Evolutionary conservation across 2,329 filamentous ascomycete species (phyloP).

Genomic region (Stemphylium lycopersici): DNA sequence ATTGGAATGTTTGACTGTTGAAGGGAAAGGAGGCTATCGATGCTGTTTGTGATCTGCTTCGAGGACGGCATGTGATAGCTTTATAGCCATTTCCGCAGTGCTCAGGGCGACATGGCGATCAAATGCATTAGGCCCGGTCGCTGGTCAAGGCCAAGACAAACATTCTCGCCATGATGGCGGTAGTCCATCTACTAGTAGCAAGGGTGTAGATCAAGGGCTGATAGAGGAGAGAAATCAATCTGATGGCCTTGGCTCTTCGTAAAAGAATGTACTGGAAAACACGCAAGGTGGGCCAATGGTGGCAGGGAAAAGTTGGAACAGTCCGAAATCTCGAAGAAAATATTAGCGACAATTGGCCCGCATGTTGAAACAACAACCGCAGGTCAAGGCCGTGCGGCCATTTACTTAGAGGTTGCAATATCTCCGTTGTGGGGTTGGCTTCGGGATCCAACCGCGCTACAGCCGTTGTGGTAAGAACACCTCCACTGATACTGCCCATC

Average conservation of each 20-base stretch:
- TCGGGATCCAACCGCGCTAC: slow-evolving; percentile 13
- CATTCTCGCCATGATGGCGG: slow-evolving; percentile 18
- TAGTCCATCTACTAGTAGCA: slow-evolving; percentile 24
- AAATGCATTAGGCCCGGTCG: slow-evolving; percentile 10
- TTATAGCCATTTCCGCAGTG: slow-evolving; percentile 25
- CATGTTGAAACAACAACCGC: slow-evolving; percentile 26
- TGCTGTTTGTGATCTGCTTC: slow-evolving; percentile 15
- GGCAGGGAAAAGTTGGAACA: neutral
- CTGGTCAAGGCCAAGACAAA: slow-evolving; percentile 19
- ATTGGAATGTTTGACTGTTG: neutral
- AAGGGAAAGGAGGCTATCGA: slow-evolving; percentile 14
- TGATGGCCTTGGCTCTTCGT: slow-evolving; percentile 24
- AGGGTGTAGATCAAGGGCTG: slow-evolving; percentile 23
- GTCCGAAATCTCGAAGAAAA: neutral
- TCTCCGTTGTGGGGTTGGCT: slow-evolving; percentile 24
- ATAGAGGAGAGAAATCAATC: slow-evolving; percentile 21
- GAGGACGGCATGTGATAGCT: slow-evolving; percentile 18
- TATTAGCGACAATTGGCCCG: slow-evolving; percentile 17
- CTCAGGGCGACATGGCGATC: slow-evolving; percentile 5
- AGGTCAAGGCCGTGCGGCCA: slow-evolving; percentile 25
- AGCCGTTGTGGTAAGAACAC: slow-evolving; percentile 12
- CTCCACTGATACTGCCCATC: slow-evolving; percentile 7
- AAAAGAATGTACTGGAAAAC: slow-evolving; percentile 2
- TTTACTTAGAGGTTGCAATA: slow-evolving; percentile 34
- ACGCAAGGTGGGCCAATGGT: neutral